Conservation (phyloP, 768 basidiomycete genomes). For the Tubosaeta sp. region DNA sequence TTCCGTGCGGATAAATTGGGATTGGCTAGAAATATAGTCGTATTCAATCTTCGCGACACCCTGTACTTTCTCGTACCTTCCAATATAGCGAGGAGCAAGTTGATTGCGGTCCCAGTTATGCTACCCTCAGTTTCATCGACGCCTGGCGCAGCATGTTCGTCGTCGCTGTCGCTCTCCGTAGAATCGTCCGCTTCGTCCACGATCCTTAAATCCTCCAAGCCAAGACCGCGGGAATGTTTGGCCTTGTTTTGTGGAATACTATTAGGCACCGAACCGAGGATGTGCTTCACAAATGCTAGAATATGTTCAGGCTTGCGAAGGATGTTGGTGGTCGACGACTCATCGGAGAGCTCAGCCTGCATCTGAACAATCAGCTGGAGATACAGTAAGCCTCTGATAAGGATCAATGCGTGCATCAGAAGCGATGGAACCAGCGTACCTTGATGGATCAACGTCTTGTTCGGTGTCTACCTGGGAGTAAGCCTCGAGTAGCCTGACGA, state of each 20-base stretch:
- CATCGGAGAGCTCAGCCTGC: conserved; percentile 61
- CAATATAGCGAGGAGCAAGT: conserved; percentile 75
- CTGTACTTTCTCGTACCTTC: conserved; percentile 55
- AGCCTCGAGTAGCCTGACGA: conserved; percentile 67
- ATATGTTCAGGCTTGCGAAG: conserved; percentile 63
- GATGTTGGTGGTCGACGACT: conserved; percentile 52
- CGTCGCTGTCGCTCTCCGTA: conserved; percentile 56
- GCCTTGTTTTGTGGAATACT: conserved; percentile 1
- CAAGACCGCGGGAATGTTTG: conserved; percentile 18
- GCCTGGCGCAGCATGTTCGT: conserved; percentile 39
- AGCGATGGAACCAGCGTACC: conserved; percentile 10
- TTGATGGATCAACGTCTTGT: conserved; percentile 19
- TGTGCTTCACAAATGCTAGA: conserved; percentile 78
- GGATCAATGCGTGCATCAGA: conserved; percentile 2
- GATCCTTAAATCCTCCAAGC: conserved; percentile 36
- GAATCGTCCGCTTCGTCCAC: conserved; percentile 33
- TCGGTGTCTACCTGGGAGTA: conserved; percentile 43
- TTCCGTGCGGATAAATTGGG: conserved; percentile 56
- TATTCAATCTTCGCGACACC: not conserved
- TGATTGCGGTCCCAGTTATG: conserved; percentile 73
- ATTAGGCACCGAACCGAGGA: conserved; percentile 44
- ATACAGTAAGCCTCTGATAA: conserved; percentile 57
- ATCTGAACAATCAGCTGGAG: conserved; percentile 82
- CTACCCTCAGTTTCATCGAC: conserved; percentile 48
- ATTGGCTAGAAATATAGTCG: conserved; percentile 36